Conservation (phyloP, 2,329 filamentous ascomycete species). For the Cytospora chrysosperma region DNA sequence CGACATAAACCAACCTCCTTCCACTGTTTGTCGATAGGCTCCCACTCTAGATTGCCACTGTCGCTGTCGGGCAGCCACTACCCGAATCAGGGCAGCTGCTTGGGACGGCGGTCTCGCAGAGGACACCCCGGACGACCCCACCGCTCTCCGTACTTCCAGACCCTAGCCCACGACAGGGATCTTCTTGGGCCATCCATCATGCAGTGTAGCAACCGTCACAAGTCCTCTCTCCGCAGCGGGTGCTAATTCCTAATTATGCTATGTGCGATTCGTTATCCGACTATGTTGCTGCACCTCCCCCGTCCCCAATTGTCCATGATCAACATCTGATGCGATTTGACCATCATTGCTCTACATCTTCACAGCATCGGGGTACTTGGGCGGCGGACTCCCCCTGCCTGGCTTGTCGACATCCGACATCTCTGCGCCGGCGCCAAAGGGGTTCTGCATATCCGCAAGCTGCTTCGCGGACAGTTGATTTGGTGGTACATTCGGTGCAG, state of each 20-base stretch:
- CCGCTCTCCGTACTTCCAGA: neutral
- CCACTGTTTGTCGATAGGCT: neutral
- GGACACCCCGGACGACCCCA: neutral
- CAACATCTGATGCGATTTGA: neutral
- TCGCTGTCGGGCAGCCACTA: neutral
- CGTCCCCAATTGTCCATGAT: neutral
- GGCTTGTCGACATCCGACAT: slow-evolving; percentile 12
- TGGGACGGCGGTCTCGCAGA: neutral
- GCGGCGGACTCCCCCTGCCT: slow-evolving; percentile 10
- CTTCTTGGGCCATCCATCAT: neutral
- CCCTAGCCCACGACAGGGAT: neutral
- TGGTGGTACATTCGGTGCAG: neutral
- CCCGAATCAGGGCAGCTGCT: neutral
- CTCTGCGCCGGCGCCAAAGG: slow-evolving; percentile 21
- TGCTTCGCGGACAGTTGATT: slow-evolving; percentile 18
- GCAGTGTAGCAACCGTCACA: neutral
- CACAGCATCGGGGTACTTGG: slow-evolving; percentile 20
- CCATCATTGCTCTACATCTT: slow-evolving; percentile 19
- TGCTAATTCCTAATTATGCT: neutral
- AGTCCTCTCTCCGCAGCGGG: neutral
- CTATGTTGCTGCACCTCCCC: neutral
- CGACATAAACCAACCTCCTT: neutral
- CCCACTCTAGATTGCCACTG: neutral
- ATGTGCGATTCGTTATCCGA: neutral
- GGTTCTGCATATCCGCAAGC: slow-evolving; percentile 19